Evolutionary conservation across 345 rosid species (phyloP), one percentile per base, ranked within the genome.

Genomic region (Acer yangbiense): DNA sequence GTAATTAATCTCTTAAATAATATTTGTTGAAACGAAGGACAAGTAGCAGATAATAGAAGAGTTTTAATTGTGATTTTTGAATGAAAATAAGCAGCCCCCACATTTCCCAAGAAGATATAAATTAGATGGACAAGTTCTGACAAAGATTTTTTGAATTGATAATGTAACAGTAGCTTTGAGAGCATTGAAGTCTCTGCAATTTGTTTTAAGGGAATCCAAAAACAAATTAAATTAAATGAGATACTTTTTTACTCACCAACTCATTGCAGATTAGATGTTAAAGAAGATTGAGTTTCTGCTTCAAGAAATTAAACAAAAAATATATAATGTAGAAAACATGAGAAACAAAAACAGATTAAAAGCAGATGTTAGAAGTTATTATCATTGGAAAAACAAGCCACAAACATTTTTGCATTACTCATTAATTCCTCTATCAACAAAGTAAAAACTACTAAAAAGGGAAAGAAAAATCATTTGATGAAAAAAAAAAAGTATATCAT

Each of bases 41-140:
- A 29, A 29, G 4, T 29, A 29, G 35, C 35, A 32, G 35, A 32
- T 32, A 32, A 6, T 32, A 32, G 35, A 32, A 32, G 35, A 32
- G 35, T 7, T 43, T 7, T 43, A 50, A 50, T 50, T 50, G 16
- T 12, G 16, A 4, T 50, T 11, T 11, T 0, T 13, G 55, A 50
- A 3, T 50, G 35, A 32, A 32, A 32, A 32, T 32, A 32, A 32
- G 35, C 35, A 32, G 60, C 23, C 43, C 43, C 55, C 82, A 80
- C 89, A 78, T 77, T 78, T 78, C 82, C 87, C 85, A 69, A 82
- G 68, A 74, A 69, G 69, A 67, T n/a, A 55, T 27, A 76, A 63
- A 67, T 25, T 46, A 68, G 67, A 74, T 73, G 44, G 48, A 77
- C 75, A 57, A 71, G 54, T 58, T 60, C 85, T 82, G 81, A 81